phyloP scores from a whole-genome alignment of 305 asterid genomes.

The Fraxinus ornus region DNA sequence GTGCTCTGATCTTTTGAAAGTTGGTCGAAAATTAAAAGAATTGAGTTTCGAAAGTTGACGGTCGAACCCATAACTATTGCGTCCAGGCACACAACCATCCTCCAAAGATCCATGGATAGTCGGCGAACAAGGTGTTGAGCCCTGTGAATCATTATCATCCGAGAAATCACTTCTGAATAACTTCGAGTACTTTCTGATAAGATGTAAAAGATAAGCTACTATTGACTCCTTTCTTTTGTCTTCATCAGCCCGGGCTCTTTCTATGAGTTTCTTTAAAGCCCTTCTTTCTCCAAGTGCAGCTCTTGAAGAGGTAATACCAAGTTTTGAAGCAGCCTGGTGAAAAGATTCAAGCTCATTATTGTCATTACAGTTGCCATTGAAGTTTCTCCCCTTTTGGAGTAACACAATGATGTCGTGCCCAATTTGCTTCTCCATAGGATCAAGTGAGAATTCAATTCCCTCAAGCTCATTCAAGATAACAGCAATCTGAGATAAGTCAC shows the following conservation, averaged over 20 bases:
- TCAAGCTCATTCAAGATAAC: constrained; percentile 63
- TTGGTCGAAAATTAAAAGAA: constrained; percentile 87
- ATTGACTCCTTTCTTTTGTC: constrained; percentile 97
- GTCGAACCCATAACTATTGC: constrained; percentile 65
- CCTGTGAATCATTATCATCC: constrained; percentile 97
- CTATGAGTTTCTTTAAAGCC: constrained; percentile 87
- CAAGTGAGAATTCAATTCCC: constrained; percentile 73
- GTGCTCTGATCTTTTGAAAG: constrained; percentile 70
- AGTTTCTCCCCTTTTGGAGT: constrained; percentile 91
- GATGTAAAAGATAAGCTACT: constrained; percentile 83
- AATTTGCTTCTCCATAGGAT: constrained; percentile 82
- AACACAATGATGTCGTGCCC: constrained; percentile 85
- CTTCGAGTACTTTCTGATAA: constrained; percentile 89
- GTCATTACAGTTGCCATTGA: constrained; percentile 58
- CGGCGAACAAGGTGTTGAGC: constrained; percentile 99
- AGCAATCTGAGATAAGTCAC: constrained; percentile 53
- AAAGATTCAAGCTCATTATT: constrained; percentile 84
- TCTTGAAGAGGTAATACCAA: constrained; percentile 90
- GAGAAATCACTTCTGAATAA: constrained; percentile 84
- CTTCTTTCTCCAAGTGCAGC: constrained; percentile 96
- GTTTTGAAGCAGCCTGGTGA: constrained; percentile 85
- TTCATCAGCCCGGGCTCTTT: constrained; percentile 85
- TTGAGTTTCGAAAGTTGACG: constrained; percentile 75
- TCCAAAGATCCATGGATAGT: constrained; percentile 70
- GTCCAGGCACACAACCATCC: constrained; percentile 52